Conservation (phyloP, 1,284 basidiomycete species). For the Tylopilus orsonianus region DNA sequence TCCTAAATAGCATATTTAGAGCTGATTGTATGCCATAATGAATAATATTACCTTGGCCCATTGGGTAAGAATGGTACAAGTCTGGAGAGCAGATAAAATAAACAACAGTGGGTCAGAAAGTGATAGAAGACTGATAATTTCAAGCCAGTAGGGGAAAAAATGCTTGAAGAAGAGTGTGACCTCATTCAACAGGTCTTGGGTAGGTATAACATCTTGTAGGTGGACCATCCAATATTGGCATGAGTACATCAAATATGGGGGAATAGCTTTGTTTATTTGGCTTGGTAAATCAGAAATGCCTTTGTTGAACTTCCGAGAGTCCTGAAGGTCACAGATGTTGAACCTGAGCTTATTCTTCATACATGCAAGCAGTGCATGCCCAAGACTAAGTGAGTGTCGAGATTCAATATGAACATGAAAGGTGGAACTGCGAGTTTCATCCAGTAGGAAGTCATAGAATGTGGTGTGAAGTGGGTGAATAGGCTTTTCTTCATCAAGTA, state of each 20-base stretch:
- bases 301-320: conserved; percentile 19
- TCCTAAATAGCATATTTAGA: conserved; percentile 10
- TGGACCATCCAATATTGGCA: conserved; percentile 25
- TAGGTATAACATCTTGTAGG: conserved; percentile 6
- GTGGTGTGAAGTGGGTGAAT: conserved; percentile 21
- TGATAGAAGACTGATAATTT: too few species aligned
- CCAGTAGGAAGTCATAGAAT: conserved; percentile 16
- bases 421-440: conserved; percentile 11
- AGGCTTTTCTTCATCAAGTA: conserved; percentile 12
- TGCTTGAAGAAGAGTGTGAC: conserved; percentile 21
- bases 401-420: conserved; percentile 17
- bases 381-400: conserved; percentile 9
- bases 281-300: conserved; percentile 1
- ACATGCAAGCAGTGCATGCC: conserved; percentile 8
- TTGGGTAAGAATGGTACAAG: conserved; percentile 6
- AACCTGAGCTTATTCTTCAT: conserved; percentile 20
- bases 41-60: conserved; percentile 20
- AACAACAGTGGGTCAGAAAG: neutral
- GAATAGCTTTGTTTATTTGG: conserved; percentile 5
- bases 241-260: conserved; percentile 11
- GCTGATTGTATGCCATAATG: neutral
- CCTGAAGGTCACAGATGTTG: too few species aligned
- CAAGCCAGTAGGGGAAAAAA: conserved; percentile 19
- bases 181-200: conserved; percentile 10
- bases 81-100: conserved; percentile 7